Conservation (phyloP, 1,284 basidiomycete genomes). For the Bjerkandera adusta region DNA sequence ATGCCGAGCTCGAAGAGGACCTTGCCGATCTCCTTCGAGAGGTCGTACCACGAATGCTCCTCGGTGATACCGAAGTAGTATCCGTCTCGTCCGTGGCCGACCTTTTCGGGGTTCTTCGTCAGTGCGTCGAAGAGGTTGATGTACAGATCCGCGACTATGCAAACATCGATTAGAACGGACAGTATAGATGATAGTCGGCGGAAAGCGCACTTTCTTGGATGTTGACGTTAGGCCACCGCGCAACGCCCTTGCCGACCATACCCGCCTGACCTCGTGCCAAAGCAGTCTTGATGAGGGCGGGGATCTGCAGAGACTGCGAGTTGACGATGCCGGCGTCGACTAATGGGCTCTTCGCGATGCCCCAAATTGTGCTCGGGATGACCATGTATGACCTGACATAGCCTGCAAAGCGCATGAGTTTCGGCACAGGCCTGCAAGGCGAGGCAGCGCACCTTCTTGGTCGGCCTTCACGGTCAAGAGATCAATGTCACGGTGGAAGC, state of each 20-base stretch:
- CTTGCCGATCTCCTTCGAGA: slow-evolving; percentile 32
- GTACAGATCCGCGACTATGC: too few species aligned
- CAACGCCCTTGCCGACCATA: slow-evolving; percentile 29
- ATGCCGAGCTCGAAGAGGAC: slow-evolving; percentile 26
- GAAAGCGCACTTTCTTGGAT: too few species aligned
- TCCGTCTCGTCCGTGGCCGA: slow-evolving; percentile 38
- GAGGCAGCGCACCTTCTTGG: slow-evolving; percentile 25
- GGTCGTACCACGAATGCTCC: slow-evolving; percentile 34
- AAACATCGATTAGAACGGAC: too few species aligned
- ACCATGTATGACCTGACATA: slow-evolving; percentile 38
- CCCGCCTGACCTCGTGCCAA: slow-evolving; percentile 33
- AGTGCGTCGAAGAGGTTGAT: slow-evolving; percentile 17
- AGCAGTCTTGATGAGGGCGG: slow-evolving; percentile 26
- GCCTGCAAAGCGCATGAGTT: slow-evolving; percentile 23
- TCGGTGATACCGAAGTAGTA: slow-evolving; percentile 46
- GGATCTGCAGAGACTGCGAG: slow-evolving; percentile 37
- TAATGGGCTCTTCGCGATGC: slow-evolving; percentile 33
- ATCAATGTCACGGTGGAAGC: slow-evolving; percentile 34
- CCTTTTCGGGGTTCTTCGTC: slow-evolving; percentile 12
- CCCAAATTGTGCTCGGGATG: slow-evolving; percentile 40
- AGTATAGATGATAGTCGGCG: too few species aligned
- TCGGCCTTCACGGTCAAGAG: slow-evolving; percentile 32
- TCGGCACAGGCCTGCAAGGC: background rate
- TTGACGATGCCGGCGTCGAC: slow-evolving; percentile 37
- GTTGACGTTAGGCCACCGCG: slow-evolving; percentile 30